Evolutionary conservation across 805 yeast genomes (phyloP).

Genomic region (Saccharomycopsis sp.): DNA sequence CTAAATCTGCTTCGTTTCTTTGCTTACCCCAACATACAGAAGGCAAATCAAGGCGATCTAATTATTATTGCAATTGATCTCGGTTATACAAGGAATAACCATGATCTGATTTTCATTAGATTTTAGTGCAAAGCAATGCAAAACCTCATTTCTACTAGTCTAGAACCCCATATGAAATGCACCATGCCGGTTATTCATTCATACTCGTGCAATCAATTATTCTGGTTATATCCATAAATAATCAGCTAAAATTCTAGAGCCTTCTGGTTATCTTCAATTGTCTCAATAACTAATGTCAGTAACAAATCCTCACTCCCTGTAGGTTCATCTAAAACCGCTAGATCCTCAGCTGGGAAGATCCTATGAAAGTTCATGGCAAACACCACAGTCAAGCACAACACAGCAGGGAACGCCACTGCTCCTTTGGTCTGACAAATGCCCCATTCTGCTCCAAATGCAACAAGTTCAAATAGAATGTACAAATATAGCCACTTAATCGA

Average conservation of each 20-base stretch:
- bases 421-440: constrained; percentile 82
- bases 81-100: no score
- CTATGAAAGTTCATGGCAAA: constrained; percentile 56
- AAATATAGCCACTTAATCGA: constrained; percentile 42
- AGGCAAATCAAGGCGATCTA: no score
- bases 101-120: no score
- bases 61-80: no score
- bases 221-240: no score
- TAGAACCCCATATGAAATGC: no score
- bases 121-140: no score
- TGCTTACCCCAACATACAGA: no score
- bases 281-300: constrained; percentile 1
- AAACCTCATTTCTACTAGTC: no score
- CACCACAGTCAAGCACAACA: constrained; percentile 59
- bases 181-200: no score
- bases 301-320: constrained; percentile 15
- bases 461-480: constrained; percentile 50
- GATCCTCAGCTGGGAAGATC: constrained; percentile 54
- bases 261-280: neutral
- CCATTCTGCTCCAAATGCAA: constrained; percentile 74
- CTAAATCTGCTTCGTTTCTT: no score
- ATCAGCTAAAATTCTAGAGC: neutral
- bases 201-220: no score
- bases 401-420: constrained; percentile 92
- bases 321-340: constrained; percentile 54